Conservation (phyloP, 805 yeast species). For the Kuraishia floccosa region DNA sequence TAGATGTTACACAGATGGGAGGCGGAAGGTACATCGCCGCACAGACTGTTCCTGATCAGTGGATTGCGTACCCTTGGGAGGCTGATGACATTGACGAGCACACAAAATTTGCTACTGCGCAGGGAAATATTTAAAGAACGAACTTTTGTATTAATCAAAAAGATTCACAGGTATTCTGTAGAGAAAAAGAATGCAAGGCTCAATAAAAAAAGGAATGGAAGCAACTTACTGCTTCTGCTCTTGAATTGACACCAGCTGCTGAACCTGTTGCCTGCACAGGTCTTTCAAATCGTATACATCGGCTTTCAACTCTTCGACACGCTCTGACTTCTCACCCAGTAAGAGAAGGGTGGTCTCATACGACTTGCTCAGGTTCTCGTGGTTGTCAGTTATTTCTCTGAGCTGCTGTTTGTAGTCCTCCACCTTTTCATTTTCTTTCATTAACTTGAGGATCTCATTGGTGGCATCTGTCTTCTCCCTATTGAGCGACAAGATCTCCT, state of each 20-base stretch:
- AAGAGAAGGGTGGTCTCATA: slow-evolving; percentile 49
- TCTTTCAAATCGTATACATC: slow-evolving; percentile 88
- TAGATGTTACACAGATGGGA: slow-evolving; percentile 51
- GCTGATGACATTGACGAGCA: slow-evolving; percentile 72
- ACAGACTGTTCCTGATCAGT: slow-evolving; percentile 61
- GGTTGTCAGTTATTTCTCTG: slow-evolving; percentile 15
- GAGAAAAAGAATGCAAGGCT: no score
- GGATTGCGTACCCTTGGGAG: slow-evolving; percentile 92
- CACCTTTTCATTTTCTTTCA: slow-evolving; percentile 43
- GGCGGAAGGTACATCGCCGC: slow-evolving; percentile 66
- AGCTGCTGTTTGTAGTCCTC: slow-evolving; percentile 19
- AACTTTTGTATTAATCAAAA: no score
- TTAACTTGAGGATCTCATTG: slow-evolving; percentile 48
- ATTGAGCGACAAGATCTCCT: slow-evolving; percentile 43
- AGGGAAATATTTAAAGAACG: slow-evolving; percentile 51
- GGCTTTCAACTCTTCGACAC: slow-evolving; percentile 73
- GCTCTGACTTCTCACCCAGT: slow-evolving; percentile 82
- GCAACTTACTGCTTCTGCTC: no score
- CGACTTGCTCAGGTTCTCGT: slow-evolving; percentile 25
- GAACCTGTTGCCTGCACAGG: slow-evolving; percentile 72
- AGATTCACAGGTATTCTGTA: not conserved
- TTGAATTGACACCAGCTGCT: slow-evolving; percentile 68
- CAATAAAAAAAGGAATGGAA: no score
- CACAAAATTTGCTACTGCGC: slow-evolving; percentile 50
- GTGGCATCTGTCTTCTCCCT: slow-evolving; percentile 57